Evolutionary conservation across 805 yeast genomes (phyloP).

Genomic region (Lipomyces japonicus): DNA sequence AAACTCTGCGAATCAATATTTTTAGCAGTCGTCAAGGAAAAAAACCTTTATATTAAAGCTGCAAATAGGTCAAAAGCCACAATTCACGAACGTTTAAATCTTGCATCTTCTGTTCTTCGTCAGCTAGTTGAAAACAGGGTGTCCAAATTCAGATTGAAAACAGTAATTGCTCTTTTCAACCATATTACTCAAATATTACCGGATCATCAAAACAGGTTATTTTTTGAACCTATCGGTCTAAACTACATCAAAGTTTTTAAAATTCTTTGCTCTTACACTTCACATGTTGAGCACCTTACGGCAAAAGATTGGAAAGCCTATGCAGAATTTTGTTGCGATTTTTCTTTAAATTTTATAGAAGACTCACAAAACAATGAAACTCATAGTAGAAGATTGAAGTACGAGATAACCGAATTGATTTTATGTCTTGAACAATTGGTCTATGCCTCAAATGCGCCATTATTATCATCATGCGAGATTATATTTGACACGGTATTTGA

Average conservation of each 20-base stretch:
- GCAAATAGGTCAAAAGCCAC: constrained; percentile 1
- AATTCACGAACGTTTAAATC: constrained; percentile 9
- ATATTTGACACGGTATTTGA: constrained; percentile 3
- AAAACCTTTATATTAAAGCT: constrained; percentile 7
- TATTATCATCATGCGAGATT: background rate
- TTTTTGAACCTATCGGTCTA: constrained; percentile 21
- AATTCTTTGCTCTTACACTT: constrained; percentile 20
- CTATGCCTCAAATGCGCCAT: constrained; percentile 10
- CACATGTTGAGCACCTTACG: constrained; percentile 30
- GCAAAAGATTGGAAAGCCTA: constrained; percentile 12
- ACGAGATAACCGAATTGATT: constrained; percentile 41
- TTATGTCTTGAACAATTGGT: constrained; percentile 12
- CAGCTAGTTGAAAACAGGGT: constrained; percentile 12
- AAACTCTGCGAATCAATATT: constrained; percentile 21
- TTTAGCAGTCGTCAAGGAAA: constrained; percentile 16
- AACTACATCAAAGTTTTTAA: constrained; percentile 24
- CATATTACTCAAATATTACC: constrained; percentile 16
- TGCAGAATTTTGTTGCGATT: constrained; percentile 6
- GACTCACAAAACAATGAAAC: constrained; percentile 1
- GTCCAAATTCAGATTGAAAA: constrained; percentile 10
- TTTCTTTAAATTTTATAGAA: constrained; percentile 3
- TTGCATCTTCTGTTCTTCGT: constrained; percentile 15
- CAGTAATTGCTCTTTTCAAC: constrained; percentile 13
- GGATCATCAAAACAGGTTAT: background rate
- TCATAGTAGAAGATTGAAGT: constrained; percentile 7